A percentile compares a stretch with the other conserved stretches of the same genome.
These are phyloP conservation scores for Jamesozyma gamospora DNA, from an alignment of 805 yeast genomes.

Conservation along the genomic window DNA sequence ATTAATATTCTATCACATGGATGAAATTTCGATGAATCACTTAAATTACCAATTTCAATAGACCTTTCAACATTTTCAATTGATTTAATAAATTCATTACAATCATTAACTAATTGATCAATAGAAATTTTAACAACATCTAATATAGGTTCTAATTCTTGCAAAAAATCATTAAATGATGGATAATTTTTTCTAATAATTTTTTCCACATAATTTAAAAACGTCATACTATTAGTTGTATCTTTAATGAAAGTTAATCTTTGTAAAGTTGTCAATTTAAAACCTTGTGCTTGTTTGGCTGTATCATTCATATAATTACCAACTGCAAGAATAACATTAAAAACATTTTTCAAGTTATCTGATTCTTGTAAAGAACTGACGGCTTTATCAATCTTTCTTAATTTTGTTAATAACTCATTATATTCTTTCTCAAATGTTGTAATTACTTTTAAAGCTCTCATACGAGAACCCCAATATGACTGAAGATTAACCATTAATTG, in stretches of 20 bases:
- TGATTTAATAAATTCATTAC: slow-evolving; percentile 48
- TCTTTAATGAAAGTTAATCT: slow-evolving; percentile 86
- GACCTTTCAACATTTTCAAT: slow-evolving; percentile 66
- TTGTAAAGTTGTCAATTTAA: slow-evolving; percentile 81
- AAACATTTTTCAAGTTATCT: slow-evolving; percentile 54
- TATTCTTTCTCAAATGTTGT: slow-evolving; percentile 73
- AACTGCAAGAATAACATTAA: slow-evolving; percentile 78
- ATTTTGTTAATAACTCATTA: slow-evolving; percentile 53
- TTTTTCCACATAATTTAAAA: slow-evolving; percentile 85
- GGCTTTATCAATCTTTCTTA: slow-evolving; percentile 65
- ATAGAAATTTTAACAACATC: slow-evolving; percentile 63
- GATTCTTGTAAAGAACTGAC: slow-evolving; percentile 57
- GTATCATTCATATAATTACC: slow-evolving; percentile 95
- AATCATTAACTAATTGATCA: slow-evolving; percentile 71
- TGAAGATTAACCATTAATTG: slow-evolving; percentile 76
- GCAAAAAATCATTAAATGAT: slow-evolving; percentile 61
- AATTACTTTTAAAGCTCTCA: slow-evolving; percentile 66
- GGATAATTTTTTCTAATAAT: slow-evolving; percentile 80
- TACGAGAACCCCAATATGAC: slow-evolving; percentile 86
- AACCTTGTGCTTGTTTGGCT: slow-evolving; percentile 88
- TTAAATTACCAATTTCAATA: slow-evolving; percentile 71
- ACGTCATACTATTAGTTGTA: slow-evolving; percentile 75
- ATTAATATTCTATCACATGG: slow-evolving; percentile 67
- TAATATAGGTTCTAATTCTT: slow-evolving; percentile 52
- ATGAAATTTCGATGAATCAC: slow-evolving; percentile 69